Evolutionary conservation across 441 rosid genomes (phyloP).

Genomic region (Brassica hybrid): DNA sequence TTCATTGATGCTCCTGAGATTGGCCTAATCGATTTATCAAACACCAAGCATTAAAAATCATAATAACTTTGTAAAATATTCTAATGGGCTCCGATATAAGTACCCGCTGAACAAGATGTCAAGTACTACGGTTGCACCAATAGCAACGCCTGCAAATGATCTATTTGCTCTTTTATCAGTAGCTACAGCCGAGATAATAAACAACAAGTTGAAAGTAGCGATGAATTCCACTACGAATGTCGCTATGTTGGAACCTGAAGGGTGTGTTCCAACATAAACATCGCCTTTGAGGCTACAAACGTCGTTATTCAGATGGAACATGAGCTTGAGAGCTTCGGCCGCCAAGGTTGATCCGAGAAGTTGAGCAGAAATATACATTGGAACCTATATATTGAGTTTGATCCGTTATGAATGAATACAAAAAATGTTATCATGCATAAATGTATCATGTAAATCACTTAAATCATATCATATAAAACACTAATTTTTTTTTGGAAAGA

Average conservation of each 20-base stretch:
- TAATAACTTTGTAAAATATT: background rate
- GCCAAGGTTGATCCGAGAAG: conserved; percentile 52
- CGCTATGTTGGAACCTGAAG: conserved; percentile 38
- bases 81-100: background rate
- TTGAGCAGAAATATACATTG: conserved; percentile 49
- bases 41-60: too few species aligned
- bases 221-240: conserved; percentile 54
- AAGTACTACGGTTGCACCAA: conserved; percentile 37
- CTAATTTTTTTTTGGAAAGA: background rate
- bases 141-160: conserved; percentile 38
- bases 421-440: background rate
- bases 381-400: conserved; percentile 43
- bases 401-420: background rate
- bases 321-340: conserved; percentile 36
- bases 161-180: conserved; percentile 54
- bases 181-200: conserved; percentile 55
- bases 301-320: conserved; percentile 39
- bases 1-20: conserved; percentile 62
- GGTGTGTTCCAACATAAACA: conserved; percentile 52
- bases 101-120: conserved; percentile 38
- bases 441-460: background rate
- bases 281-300: conserved; percentile 36
- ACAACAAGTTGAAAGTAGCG: conserved; percentile 54
- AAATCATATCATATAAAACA: background rate
- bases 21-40: conserved; percentile 33